Percentiles rank a stretch among this genome's conserved stretches.
These are phyloP conservation scores for Coemansia sp. DNA, from an alignment of 192 early-diverging fungal species.

Conservation along the genomic window DNA sequence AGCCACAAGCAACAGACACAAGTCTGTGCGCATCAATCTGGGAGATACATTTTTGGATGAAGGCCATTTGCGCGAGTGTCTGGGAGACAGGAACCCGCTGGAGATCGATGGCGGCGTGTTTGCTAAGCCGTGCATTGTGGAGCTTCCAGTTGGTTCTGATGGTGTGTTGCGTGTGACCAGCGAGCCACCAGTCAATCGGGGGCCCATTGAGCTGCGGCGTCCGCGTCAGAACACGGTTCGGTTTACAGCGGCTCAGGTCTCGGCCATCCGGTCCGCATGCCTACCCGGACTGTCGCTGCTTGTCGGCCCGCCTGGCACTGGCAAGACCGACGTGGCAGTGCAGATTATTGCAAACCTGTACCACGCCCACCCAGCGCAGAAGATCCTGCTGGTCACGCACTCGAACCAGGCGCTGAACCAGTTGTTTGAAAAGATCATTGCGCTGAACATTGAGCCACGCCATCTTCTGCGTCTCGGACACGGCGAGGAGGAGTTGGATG, in stretches of 20 bases:
- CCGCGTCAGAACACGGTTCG: slow-evolving; percentile 70
- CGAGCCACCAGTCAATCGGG: slow-evolving; percentile 66
- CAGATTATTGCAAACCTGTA: slow-evolving; percentile 96
- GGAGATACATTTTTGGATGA: slow-evolving; percentile 86
- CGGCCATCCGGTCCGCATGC: slow-evolving; percentile 83
- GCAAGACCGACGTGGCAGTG: slow-evolving; percentile 97
- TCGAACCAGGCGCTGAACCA: slow-evolving; percentile 99
- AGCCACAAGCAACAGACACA: slow-evolving; percentile 12
- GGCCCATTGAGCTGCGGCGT: slow-evolving; percentile 73
- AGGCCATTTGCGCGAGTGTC: slow-evolving; percentile 71
- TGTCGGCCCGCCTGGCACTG: slow-evolving; percentile 98
- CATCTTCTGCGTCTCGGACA: slow-evolving; percentile 95
- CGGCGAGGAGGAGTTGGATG: slow-evolving; percentile 86
- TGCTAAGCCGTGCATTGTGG: slow-evolving; percentile 69
- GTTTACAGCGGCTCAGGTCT: slow-evolving; percentile 85
- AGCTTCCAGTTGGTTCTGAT: slow-evolving; percentile 53
- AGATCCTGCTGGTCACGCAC: slow-evolving; percentile 91
- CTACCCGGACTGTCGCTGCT: slow-evolving; percentile 88
- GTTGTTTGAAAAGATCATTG: slow-evolving; percentile 94
- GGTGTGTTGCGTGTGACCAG: slow-evolving; percentile 59
- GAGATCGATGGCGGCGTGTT: slow-evolving; percentile 5
- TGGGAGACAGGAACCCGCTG: slow-evolving; percentile 22
- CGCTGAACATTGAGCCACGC: slow-evolving; percentile 87
- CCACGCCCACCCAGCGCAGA: slow-evolving; percentile 85
- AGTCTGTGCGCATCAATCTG: slow-evolving; percentile 68